phyloP scores from a whole-genome alignment of 352 stramenopile genomes.

The Elongisporangium senticosum region DNA sequence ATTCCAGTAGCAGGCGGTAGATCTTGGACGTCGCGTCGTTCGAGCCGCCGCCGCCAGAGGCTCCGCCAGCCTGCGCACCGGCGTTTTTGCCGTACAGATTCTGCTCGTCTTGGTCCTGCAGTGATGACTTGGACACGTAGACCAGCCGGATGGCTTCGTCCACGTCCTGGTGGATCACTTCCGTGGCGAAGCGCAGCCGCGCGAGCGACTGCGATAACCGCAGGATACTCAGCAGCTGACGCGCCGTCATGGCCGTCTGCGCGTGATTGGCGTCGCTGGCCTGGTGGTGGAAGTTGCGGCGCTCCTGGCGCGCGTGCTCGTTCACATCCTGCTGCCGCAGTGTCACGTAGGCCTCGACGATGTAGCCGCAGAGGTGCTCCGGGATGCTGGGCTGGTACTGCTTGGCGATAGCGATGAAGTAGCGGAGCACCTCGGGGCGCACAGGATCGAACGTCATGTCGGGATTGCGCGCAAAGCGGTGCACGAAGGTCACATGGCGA shows the following conservation, averaged over 20 bases:
- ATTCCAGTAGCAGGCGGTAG: constrained; percentile 94
- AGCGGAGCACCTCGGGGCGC: constrained; percentile 87
- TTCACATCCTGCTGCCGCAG: constrained; percentile 91
- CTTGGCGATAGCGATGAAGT: constrained; percentile 87
- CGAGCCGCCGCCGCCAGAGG: constrained; percentile 20
- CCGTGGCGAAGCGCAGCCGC: constrained; percentile 92
- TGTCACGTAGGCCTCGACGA: constrained; percentile 98
- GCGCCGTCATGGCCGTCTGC: constrained; percentile 97
- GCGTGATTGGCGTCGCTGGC: constrained; percentile 71
- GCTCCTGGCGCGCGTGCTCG: constrained; percentile 71
- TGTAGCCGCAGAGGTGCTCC: constrained; percentile 93
- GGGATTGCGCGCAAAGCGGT: constrained; percentile 86
- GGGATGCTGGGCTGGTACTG: constrained; percentile 86
- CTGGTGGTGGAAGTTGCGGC: constrained; percentile 33
- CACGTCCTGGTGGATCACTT: constrained; percentile 96
- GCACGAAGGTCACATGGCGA: constrained; percentile 91
- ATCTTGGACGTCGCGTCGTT: constrained; percentile 94
- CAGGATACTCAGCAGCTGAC: constrained; percentile 98
- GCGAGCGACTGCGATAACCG: constrained; percentile 96
- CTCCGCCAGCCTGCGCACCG: constrained; percentile 15
- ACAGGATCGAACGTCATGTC: constrained; percentile 90
- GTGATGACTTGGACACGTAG: constrained; percentile 96
- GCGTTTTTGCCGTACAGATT: constrained; percentile 15
- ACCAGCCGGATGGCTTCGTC: constrained; percentile 96
- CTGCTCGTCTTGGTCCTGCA: constrained; percentile 87